Base-by-base conservation (phyloP, 2,329 filamentous ascomycete genomes). In the Ascochyta pisi region DNA sequence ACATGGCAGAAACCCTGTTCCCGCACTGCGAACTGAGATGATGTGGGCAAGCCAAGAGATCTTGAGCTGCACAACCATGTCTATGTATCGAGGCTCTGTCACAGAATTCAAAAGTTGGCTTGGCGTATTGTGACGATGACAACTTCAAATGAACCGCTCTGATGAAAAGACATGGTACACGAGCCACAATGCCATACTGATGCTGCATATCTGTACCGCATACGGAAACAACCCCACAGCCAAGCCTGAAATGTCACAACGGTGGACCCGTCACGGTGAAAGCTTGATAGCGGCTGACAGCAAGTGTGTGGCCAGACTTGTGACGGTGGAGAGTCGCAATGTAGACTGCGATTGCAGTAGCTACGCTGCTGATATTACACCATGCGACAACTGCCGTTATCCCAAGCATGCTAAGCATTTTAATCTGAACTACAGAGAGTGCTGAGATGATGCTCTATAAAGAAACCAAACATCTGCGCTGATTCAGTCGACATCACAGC, bases 241-340 rank as follows among this genome's bases (percentile, higher is more conserved):
- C 43, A 46, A 46, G 43, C 12, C 31, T 16, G 19, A 46, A 2
- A 27, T 6, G 13, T 33, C 33, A n/a, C 8, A 23, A 19, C 6
- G 19, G 31, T 26, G 31, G 22, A 26, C 2, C 15, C 13, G 15
- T 37, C 19, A n/a, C 31, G 24, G 12, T 24, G 2, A 26, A 19
- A 16, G 16, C 33, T 26, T 37, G 12, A 13, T 16, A 26, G 16
- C n/a, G n/a, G 33, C 22, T 33, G 29, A 27, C 16, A 16, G 16
- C 19, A 38, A 3, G 15, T n/a, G n/a, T 38, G n/a, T 22, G 35
- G 35, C 35, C 35, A 38, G 35, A 38, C 35, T 22, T 4, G 16
- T 23, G 16, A 39, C 29, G n/a, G 39, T 43, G 47, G 39, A 50
- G 47, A 42, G 38, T 31, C 15, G 34, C 47, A 50, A 35, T 50